Percentiles rank a stretch among this genome's conserved stretches.
phyloP scores from a whole-genome alignment of 495 filamentous ascomycete genomes.

The Aspergillus diversus region DNA sequence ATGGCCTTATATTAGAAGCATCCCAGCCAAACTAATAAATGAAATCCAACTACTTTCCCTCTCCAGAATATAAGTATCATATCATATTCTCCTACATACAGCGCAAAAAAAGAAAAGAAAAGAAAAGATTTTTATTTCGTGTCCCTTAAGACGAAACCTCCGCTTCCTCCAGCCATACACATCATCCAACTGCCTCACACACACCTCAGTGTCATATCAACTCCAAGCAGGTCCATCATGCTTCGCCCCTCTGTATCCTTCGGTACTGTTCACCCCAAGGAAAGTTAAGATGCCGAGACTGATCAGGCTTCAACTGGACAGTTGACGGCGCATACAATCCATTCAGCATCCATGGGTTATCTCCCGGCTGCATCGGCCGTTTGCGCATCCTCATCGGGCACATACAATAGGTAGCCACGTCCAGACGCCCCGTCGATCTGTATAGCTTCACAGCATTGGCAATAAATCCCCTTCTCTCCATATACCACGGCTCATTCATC shows the following conservation, averaged over 20 bases:
- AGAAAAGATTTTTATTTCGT: too few species aligned
- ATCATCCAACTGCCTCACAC: too few species aligned
- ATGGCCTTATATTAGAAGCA: too few species aligned
- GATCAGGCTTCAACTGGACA: not conserved
- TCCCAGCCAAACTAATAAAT: too few species aligned
- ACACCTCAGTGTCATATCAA: too few species aligned
- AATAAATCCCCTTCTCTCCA: not conserved
- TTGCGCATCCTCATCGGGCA: not conserved
- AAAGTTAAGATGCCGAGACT: not conserved
- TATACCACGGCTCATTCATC: not conserved
- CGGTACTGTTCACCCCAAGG: not conserved
- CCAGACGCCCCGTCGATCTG: not conserved
- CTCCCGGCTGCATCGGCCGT: not conserved
- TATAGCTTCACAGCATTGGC: not conserved
- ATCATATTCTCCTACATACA: too few species aligned
- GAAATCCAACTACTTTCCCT: too few species aligned
- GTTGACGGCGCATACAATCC: not conserved
- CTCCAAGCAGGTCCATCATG: too few species aligned
- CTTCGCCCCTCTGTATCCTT: not conserved
- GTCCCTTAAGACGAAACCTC: too few species aligned
- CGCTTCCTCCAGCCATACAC: too few species aligned
- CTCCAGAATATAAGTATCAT: too few species aligned
- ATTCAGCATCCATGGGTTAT: not conserved
- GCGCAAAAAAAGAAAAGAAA: too few species aligned
- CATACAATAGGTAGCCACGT: not conserved